Evolutionary conservation across 805 yeast species (phyloP).

Genomic region (Cyberlindnera saturnus): DNA sequence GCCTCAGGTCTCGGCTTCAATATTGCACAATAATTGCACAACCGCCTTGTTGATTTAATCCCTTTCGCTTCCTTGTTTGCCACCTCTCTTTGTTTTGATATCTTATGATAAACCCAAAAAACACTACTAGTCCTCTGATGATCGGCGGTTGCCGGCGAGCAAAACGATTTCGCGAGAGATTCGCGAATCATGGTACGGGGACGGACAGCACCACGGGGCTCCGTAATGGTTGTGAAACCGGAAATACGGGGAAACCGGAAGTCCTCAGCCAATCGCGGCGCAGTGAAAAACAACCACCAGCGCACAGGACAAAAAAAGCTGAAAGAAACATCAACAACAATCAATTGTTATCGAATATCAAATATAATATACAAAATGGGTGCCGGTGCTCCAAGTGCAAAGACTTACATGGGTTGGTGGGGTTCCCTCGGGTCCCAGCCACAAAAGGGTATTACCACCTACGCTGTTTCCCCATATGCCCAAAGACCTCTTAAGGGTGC

Average conservation of each 20-base stretch:
- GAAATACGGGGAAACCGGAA: neutral
- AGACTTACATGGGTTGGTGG: conserved; percentile 96
- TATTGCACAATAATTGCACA: too few relatives aligned
- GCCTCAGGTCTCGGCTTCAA: too few relatives aligned
- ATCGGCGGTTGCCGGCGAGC: too few relatives aligned
- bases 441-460: conserved; percentile 81
- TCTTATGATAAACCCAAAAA: too few relatives aligned
- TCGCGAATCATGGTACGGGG: too few relatives aligned
- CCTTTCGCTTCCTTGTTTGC: too few relatives aligned
- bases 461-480: conserved; percentile 90
- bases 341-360: neutral
- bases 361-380: conserved; percentile 39
- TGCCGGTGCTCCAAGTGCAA: conserved; percentile 55
- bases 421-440: conserved; percentile 83
- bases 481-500: conserved; percentile 88
- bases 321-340: neutral
- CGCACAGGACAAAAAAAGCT: conserved; percentile 5
- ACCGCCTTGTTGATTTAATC: too few relatives aligned
- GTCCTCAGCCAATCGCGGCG: conserved; percentile 11
- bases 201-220: neutral
- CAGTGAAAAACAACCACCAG: conserved; percentile 5
- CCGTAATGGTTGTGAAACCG: neutral
- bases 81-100: too few relatives aligned
- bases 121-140: too few relatives aligned
- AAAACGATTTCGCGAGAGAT: too few relatives aligned